Base-by-base conservation (phyloP, 2,329 filamentous ascomycete genomes). In the Claviceps capensis region DNA sequence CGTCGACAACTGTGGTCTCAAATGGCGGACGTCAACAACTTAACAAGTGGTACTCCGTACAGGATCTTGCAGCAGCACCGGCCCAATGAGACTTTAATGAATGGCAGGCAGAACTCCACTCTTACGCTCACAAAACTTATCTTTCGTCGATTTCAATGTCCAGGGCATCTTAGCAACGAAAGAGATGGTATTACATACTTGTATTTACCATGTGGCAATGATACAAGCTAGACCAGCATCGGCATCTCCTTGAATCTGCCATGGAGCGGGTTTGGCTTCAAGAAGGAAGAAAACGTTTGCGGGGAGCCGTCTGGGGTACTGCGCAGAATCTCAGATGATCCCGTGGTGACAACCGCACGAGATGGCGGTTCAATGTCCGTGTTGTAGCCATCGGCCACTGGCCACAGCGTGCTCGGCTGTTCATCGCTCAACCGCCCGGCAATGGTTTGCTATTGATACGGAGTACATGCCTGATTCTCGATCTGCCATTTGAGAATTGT, bases 261-360 rank as follows among this genome's bases (percentile, higher is more conserved):
- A 43, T 43, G 19, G 22, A 43, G 19, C 9, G 41, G 41, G 17
- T 43, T n/a, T 42, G 40, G 19, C 40, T 41, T 22, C 22, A 49
- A 19, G 19, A 34, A 17, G 7, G 11, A 38, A 44, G 43, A 37
- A n/a, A 50, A 47, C 43, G 42, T 47, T 53, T 53, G 51, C 51
- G 51, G 51, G 51, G 51, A 44, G 43, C 51, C 51, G 51, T 53
- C 51, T 49, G 51, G 47, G 51, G 47, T 42, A 50, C 42, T 34
- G 47, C 40, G 22, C 17, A 17, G 11, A n/a, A 16, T 26, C 16
- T 34, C 22, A 36, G 23, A 26, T 41, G 22, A 14, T n/a, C 40
- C n/a, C 4, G 19, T 44, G 22, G 22, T 26, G 42, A 44, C 23
- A 44, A 23, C 11, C 22, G 42, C 11, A 23, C 42, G 42, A 44